phyloP scores from a whole-genome alignment of 306 rosid genomes.

The Hippophae rhamnoides region DNA sequence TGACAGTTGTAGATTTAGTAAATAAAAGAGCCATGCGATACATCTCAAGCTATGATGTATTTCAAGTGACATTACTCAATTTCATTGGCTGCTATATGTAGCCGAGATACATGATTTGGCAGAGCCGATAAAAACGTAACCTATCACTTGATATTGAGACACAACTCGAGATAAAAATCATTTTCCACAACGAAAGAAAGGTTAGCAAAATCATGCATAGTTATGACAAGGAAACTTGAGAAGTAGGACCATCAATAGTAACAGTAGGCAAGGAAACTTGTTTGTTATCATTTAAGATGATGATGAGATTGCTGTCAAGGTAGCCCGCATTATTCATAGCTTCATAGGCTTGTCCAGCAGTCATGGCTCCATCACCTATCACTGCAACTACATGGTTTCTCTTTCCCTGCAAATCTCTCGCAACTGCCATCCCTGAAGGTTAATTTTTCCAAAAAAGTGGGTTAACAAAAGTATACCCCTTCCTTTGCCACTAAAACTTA shows the following conservation, averaged over 20 bases:
- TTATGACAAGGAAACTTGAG: conserved; percentile 30
- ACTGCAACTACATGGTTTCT: conserved; percentile 50
- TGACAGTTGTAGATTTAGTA: no score
- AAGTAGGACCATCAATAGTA: conserved; percentile 43
- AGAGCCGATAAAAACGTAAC: no score
- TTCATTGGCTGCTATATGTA: no score
- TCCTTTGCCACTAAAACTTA: no score
- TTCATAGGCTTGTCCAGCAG: conserved; percentile 60
- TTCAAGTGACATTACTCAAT: no score
- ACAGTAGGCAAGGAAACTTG: conserved; percentile 71
- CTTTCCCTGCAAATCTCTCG: conserved; percentile 44
- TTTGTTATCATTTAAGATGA: conserved; percentile 51
- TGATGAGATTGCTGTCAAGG: conserved; percentile 46
- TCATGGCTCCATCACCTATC: conserved; percentile 71
- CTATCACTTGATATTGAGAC: no score
- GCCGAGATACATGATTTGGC: no score
- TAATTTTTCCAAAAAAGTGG: not conserved
- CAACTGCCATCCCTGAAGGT: conserved; percentile 57
- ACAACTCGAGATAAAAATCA: no score
- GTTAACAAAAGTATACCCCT: not conserved
- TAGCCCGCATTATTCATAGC: conserved; percentile 72
- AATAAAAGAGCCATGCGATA: no score
- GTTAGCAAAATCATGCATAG: no score
- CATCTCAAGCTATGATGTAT: no score
- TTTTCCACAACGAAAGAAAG: no score